These are phyloP conservation scores for Phytophthora boehmeriae DNA, from an alignment of 352 stramenopile species.

Conservation along the genomic window DNA sequence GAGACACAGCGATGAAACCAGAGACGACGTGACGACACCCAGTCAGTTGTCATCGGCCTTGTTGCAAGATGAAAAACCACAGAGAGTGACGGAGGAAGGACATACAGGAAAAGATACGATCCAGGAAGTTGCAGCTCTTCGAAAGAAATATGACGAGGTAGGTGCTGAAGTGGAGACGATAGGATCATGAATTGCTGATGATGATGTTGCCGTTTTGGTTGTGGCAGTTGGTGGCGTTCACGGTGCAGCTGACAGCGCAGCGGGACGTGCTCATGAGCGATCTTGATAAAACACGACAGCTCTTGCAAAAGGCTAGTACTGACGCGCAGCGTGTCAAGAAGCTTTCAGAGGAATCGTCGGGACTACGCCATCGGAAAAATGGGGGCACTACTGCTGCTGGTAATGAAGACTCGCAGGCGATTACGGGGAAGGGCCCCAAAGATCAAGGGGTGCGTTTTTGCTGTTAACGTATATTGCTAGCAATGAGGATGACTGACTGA, in stretches of 20 bases:
- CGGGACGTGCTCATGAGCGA: slow-evolving; percentile 87
- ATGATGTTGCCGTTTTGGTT: slow-evolving; percentile 10
- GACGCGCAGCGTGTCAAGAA: slow-evolving; percentile 73
- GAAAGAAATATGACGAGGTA: slow-evolving; percentile 92
- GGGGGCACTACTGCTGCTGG: slow-evolving; percentile 21
- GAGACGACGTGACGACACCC: slow-evolving; percentile 43
- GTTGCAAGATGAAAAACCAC: slow-evolving; percentile 52
- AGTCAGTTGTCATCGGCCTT: slow-evolving; percentile 66
- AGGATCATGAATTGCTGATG: slow-evolving; percentile 3
- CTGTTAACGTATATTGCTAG: slow-evolving; percentile 1
- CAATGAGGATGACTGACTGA: not conserved
- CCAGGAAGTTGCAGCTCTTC: slow-evolving; percentile 64
- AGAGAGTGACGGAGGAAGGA: slow-evolving; percentile 36
- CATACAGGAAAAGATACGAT: slow-evolving; percentile 51
- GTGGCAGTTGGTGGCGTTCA: slow-evolving; percentile 83
- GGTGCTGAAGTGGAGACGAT: not conserved
- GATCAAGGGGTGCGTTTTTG: slow-evolving; percentile 55
- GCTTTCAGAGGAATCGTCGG: slow-evolving; percentile 57
- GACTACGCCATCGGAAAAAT: slow-evolving; percentile 78
- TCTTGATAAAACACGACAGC: slow-evolving; percentile 78
- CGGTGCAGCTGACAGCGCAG: slow-evolving; percentile 86
- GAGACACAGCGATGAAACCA: slow-evolving; percentile 18
- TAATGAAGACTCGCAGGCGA: slow-evolving; percentile 43
- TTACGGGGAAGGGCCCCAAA: slow-evolving; percentile 46
- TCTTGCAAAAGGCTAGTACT: slow-evolving; percentile 71